Evolutionary conservation across 768 basidiomycete species (phyloP), one percentile per base, ranked within the genome.

Genomic region (Boletus sp.): DNA sequence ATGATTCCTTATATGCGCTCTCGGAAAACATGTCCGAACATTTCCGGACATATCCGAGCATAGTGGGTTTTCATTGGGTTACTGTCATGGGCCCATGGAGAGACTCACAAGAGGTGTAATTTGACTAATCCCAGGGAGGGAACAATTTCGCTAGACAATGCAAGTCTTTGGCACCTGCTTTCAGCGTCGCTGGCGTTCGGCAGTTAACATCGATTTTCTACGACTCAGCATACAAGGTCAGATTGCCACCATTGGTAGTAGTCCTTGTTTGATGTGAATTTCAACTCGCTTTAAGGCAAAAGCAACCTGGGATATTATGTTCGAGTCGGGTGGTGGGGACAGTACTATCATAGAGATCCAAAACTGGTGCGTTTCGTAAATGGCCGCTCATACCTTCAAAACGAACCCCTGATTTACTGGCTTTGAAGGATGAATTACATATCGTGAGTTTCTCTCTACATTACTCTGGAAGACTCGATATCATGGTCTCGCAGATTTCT

Each of bases 201-300:
- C 60, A 63, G 34, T 44, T 75, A 8, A 72, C 72, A 3, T 53
- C 67, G 0, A 63, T 76, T 3, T 77, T 76, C 53, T 77, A 69
- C 32, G 72, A 77, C 44, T 72, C 72, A 0, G 75, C 50, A 14
- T 53, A 59, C 50, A 58, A 58, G 56, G 57, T 59, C n/a, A 21
- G 49, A 30, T 19, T 6, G 7, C 11, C 5, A 13, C 7, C 4
- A 23, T 15, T 5, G 10, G 14, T 41, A 35, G 5, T 17, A 0
- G 33, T 9, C 8, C 17, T 29, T 13, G 27, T 47, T 3, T 44
- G 2, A 48, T 5, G 17, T 19, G 7, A 21, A 52, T 41, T 5
- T 8, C 4, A 9, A 42, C 13, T 25, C 1, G 1, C n/a, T 41
- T 30, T 0, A 11, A 74, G 73, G 58, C 62, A 13, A 72, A 72